Evolutionary conservation across 2,329 filamentous ascomycete genomes (phyloP), one percentile per base, ranked within the genome.

Genomic region (Ophiocordyceps camponoti-rufipedis): DNA sequence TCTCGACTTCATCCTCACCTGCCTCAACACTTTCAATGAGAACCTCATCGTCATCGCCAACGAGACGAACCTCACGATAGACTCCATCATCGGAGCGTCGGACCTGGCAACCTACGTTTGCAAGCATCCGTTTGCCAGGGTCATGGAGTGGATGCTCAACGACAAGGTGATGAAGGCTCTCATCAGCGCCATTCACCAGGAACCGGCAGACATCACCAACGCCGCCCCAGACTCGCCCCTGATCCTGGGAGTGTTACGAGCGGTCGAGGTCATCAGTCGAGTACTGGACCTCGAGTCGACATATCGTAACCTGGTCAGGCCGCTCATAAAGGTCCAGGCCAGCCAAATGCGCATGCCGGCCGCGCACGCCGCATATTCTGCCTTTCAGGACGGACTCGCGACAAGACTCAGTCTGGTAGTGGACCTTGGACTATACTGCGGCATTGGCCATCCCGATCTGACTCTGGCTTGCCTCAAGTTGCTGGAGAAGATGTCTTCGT

Each of bases 131-230:
- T 98, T 96, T 56, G 80, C 85, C 3, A 78, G 93, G 48, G 81
- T 94, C 14, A 95, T 96, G 84, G 91, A 98, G 58, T 96, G 91
- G 87, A 76, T 98, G 63, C 94, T 94, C 62, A 95, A 94, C 57
- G 85, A 93, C 55, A 85, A 82, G 51, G 85, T 95, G 19, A 77
- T 94, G 54, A 75, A 75, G 51, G 76, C 81, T 13, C 65, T 98
- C 2, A 89, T 95, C 60, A 72, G 76, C 47, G 76, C 82, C 11
- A 76, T 91, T 29, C 83, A 89, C 52, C 82, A 93, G 58, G 77
- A 89, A 52, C 66, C 81, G 14, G 68, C 72, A 8, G 79, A 84
- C 48, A 74, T 95, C 39, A 77, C 83, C 49, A 78, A 75, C 53
- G 76, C 85, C 11, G 67, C 78, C 5, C 76, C 81, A 1, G 81